Base-by-base conservation (phyloP, 129 eudicot species). In the Arctium lappa region DNA sequence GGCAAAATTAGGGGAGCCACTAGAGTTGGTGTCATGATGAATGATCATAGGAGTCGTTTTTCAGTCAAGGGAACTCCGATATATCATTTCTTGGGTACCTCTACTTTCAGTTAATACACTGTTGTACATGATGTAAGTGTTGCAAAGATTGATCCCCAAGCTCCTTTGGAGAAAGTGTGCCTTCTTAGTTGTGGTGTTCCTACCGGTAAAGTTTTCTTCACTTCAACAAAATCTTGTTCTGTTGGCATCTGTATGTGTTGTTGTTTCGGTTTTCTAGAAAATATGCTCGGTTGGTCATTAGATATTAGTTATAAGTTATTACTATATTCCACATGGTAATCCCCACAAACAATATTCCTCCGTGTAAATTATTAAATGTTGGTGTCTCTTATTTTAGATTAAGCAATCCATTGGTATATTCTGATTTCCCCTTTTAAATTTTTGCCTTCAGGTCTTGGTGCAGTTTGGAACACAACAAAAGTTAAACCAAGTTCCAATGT, bases 41-140 rank as follows among this genome's bases (percentile, higher is more conserved):
- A 37, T 38, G 99, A 95, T 80, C 94, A 92, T 77, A 88, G 93
- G 88, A 93, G 97, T 81, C 99, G 99, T 12, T 95, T 95, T 84
- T 91, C 99, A 36, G 77, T 95, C 72, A 95, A 88, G 40, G 99
- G 98, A 16, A 95, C 88, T 50, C 98, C 99, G 0, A 89, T 95
- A 62, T 95, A 91, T 80, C 99, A 95, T 88, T 95, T 95, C 88
- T 93, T 95, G 99, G 99, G 99, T 73, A 95, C 99, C 63, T 95
- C 99, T 73, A 95, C 99, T 18, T 95, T 95, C 73, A 95, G 99
- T 82, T 97, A 95, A 83, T 95, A 95, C 89, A 93, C 99, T 44
- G 97, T 95, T 73, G 97, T 95, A 18, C 99, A 95, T 89, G 97
- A 94, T 83, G 95, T 92, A 93, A 91, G 98, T 93, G 13, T 94